Evolutionary conservation across 768 basidiomycete genomes (phyloP).

Genomic region (Podaxis rugospora): DNA sequence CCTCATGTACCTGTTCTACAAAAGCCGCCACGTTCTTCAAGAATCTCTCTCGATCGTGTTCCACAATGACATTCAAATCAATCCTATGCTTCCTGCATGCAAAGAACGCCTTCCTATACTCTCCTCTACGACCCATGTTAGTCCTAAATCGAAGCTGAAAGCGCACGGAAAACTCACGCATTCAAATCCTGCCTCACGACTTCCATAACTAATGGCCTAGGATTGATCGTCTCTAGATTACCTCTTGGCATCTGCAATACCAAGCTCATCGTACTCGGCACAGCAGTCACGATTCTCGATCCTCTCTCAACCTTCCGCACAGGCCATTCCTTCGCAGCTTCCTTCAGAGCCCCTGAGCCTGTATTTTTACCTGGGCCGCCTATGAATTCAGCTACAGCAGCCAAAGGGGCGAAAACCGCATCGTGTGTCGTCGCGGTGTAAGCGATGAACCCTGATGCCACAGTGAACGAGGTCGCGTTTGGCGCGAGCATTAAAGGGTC

Average conservation of each 20-base stretch:
- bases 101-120: slow-evolving; percentile 84
- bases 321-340: slow-evolving; percentile 45
- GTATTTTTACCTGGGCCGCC: slow-evolving; percentile 21
- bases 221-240: slow-evolving; percentile 93
- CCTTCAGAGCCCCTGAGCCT: slow-evolving; percentile 17
- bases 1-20: slow-evolving; percentile 81
- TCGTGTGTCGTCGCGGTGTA: slow-evolving; percentile 84
- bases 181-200: slow-evolving; percentile 76
- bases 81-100: slow-evolving; percentile 92
- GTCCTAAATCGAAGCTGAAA: background rate
- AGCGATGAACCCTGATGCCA: slow-evolving; percentile 73
- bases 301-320: slow-evolving; percentile 85
- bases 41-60: slow-evolving; percentile 71
- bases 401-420: slow-evolving; percentile 65
- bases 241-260: slow-evolving; percentile 98
- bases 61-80: slow-evolving; percentile 84
- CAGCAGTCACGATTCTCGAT: slow-evolving; percentile 80
- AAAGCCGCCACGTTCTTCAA: slow-evolving; percentile 58
- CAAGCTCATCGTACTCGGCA: slow-evolving; percentile 83
- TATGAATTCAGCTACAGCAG: slow-evolving; percentile 20
- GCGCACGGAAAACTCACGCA: slow-evolving; percentile 40
- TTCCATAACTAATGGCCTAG: slow-evolving; percentile 85
- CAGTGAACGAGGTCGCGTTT: slow-evolving; percentile 68
- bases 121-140: slow-evolving; percentile 41
- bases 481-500: slow-evolving; percentile 34